Evolutionary conservation across 208 protist species (phyloP).

Genomic region (Leishmania aethiopica): DNA sequence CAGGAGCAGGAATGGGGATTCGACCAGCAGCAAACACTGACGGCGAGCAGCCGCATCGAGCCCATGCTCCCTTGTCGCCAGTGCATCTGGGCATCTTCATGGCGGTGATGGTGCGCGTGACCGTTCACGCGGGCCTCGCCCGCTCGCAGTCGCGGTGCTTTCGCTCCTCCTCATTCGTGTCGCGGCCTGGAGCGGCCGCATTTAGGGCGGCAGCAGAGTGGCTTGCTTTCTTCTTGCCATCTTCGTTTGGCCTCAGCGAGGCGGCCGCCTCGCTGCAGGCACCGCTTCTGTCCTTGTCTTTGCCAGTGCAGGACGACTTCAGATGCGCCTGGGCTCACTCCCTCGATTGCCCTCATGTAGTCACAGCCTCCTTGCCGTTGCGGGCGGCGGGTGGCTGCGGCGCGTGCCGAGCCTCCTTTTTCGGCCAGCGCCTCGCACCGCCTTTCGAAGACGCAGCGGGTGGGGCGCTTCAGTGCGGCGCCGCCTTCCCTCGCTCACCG

Average conservation of each 20-base stretch:
- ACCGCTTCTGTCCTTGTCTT: not conserved
- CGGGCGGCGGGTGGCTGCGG: not conserved
- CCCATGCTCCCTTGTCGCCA: not conserved
- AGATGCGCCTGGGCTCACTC: not conserved
- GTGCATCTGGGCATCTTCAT: not conserved
- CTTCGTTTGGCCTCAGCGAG: not conserved
- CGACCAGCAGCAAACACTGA: not conserved
- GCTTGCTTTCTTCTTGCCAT: not conserved
- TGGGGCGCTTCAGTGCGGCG: not conserved
- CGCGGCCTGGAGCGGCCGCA: no score
- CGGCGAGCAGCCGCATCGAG: not conserved
- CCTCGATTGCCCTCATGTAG: not conserved
- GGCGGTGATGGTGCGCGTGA: not conserved
- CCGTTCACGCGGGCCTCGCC: not conserved
- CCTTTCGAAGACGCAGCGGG: not conserved
- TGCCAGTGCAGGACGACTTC: not conserved
- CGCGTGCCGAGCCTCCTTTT: not conserved
- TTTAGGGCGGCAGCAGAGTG: not conserved
- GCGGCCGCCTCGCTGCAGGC: not conserved
- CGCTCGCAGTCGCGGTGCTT: not conserved
- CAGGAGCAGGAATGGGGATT: not conserved
- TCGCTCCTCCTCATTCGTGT: not conserved
- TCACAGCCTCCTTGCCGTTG: not conserved
- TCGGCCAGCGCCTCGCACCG: not conserved
- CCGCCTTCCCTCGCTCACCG: slow-evolving; percentile 8